Evolutionary conservation across 164 flowering plant species (phyloP), one percentile per base, ranked within the genome.

Genomic region (Brasenia schreberi): DNA sequence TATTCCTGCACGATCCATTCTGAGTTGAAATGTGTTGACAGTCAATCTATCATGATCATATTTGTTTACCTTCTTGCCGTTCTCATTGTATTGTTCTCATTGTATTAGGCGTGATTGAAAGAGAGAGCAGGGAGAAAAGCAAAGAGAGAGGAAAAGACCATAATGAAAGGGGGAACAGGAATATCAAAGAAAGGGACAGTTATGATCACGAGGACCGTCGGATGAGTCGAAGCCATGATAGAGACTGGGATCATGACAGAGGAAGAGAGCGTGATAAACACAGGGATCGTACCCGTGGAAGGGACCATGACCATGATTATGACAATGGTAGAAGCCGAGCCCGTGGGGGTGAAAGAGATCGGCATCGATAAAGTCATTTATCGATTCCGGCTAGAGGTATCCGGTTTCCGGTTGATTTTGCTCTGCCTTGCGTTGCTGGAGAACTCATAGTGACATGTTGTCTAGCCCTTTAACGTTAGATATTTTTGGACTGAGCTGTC

Each of bases 61-160:
- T 45, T 45, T 1, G 27, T 6, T 45, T 45, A 45, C 7, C 5
- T 7, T 45, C 53, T 45, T 45, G 7, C 11, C 5, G 53, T 23
- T 23, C 27, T 23, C 27, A 23, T 0, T 2, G 7, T 45, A 23
- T 12, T 45, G 53, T 23, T 23, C 27, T 23, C 27, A 23, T 0
- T 2, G 7, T 45, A 23, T 12, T 45, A 45, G 53, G 53, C 53
- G 80, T 74, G 64, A 58, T 76, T 52, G 94, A 82, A 65, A 77
- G 81, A 74, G 81, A 89, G 69, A 80, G 83, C 2, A 23, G 27
- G 72, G 98, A 87, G 70, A 84, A 80, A 81, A 82, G 90, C 76
- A 83, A 80, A 76, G 96, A 86, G 39, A 70, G 87, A 66, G 86
- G 81, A 66, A 81, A 84, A 72, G 83, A 84, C 33, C 67, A 79